These are phyloP conservation scores for Kalmusia sp. DNA, from an alignment of 2,329 filamentous ascomycete genomes.

Conservation along the genomic window DNA sequence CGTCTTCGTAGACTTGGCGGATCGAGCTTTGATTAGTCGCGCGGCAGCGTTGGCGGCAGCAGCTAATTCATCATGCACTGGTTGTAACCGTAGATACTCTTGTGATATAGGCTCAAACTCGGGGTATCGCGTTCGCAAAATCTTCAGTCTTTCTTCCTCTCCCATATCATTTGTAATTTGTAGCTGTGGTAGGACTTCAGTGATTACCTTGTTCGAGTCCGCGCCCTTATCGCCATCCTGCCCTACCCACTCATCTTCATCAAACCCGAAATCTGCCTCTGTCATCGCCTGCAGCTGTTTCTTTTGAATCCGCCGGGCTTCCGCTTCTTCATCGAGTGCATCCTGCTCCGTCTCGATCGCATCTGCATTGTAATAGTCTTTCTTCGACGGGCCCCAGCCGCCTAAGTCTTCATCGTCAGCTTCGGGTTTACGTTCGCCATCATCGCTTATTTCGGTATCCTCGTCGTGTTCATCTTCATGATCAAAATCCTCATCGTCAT, in stretches of 20 bases:
- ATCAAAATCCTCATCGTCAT: conserved; percentile 54
- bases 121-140: conserved; percentile 83
- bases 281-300: conserved; percentile 90
- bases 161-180: conserved; percentile 83
- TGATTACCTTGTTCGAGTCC: conserved; percentile 66
- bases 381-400: conserved; percentile 87
- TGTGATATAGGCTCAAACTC: conserved; percentile 87
- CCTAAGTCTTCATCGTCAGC: conserved; percentile 66
- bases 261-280: conserved; percentile 91
- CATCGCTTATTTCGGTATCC: conserved; percentile 45
- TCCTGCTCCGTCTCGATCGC: conserved; percentile 72
- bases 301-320: conserved; percentile 85
- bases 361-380: conserved; percentile 94
- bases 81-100: conserved; percentile 77
- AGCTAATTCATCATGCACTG: conserved; percentile 64
- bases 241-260: conserved; percentile 84
- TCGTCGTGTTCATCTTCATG: conserved; percentile 57
- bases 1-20: conserved; percentile 27
- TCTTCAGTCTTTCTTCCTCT: conserved; percentile 73
- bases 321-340: conserved; percentile 89
- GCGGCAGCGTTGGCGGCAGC: conserved; percentile 66
- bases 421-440: conserved; percentile 36
- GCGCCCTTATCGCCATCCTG: conserved; percentile 56
- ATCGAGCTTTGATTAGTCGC: conserved; percentile 40
- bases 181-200: conserved; percentile 83